A percentile compares a stretch with the other conserved stretches of the same genome.
These are phyloP conservation scores for Penicillium sp. DNA, from an alignment of 2,329 filamentous ascomycete genomes.

Conservation along the genomic window DNA sequence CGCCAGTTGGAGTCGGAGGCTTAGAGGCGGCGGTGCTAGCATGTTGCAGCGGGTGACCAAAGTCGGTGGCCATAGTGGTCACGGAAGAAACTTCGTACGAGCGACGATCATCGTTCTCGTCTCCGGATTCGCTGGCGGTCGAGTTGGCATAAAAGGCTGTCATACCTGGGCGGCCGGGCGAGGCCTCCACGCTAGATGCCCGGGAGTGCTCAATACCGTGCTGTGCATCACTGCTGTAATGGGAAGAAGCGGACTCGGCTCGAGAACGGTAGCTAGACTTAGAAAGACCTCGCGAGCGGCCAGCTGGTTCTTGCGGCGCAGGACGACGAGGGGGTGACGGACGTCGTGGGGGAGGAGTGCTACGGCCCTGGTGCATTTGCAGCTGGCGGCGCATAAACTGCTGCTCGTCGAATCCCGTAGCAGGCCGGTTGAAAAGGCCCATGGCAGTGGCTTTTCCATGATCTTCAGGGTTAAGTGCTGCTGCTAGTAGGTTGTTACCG, in stretches of 20 bases:
- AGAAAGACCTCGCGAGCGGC: slow-evolving; percentile 43
- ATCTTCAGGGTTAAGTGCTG: slow-evolving; percentile 75
- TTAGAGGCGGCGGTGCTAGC: slow-evolving; percentile 42
- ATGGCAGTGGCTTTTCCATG: slow-evolving; percentile 80
- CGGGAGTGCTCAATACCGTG: slow-evolving; percentile 34
- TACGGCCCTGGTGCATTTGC: slow-evolving; percentile 77
- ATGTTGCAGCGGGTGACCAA: slow-evolving; percentile 47
- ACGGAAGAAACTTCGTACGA: slow-evolving; percentile 34
- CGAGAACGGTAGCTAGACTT: slow-evolving; percentile 47
- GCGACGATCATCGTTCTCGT: slow-evolving; percentile 40
- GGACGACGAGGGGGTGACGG: slow-evolving; percentile 37
- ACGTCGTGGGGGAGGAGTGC: slow-evolving; percentile 59
- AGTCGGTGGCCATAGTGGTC: slow-evolving; percentile 38
- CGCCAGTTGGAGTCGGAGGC: slow-evolving; percentile 36
- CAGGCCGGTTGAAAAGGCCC: slow-evolving; percentile 74
- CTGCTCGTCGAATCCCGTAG: slow-evolving; percentile 79
- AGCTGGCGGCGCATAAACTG: slow-evolving; percentile 82
- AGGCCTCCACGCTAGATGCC: slow-evolving; percentile 38
- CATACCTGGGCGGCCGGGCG: slow-evolving; percentile 35
- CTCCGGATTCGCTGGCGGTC: slow-evolving; percentile 48
- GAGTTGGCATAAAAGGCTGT: slow-evolving; percentile 45
- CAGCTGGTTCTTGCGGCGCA: slow-evolving; percentile 29
- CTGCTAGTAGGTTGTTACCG: slow-evolving; percentile 64
- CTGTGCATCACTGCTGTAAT: slow-evolving; percentile 42
- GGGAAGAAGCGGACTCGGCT: slow-evolving; percentile 46